Base-by-base conservation (phyloP, 805 yeast species). In the Sugiyamaella boreocaroliniensis region DNA sequence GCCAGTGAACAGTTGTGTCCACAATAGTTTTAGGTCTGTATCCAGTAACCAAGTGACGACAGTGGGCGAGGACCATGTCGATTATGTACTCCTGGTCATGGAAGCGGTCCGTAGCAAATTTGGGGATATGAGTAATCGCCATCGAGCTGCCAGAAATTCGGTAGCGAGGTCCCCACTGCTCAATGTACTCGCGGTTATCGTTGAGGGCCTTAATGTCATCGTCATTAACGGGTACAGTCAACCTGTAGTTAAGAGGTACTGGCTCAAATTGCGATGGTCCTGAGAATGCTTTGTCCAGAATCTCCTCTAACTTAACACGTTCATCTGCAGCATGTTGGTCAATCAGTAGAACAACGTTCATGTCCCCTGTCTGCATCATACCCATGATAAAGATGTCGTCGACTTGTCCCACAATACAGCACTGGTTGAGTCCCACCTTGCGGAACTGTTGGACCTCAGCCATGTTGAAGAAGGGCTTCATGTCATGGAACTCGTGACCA, bases 251-350 rank as follows among this genome's bases (percentile, higher is more conserved):
- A 1, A 55, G 29, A 7, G 47, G 42, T 20, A 32, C 10, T 3
- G 37, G 37, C n/a, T 26, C 51, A 40, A 63, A 61, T 12, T 64
- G 64, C 4, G 63, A 37, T 0, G 67, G 71, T 9, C 57, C 55
- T 5, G 54, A 44, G 2, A 79, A 60, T 50, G 73, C 70, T 2
- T 71, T 72, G 34, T 63, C 56, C n/a, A 79, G 67, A 11, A 76
- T 60, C 1, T 54, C 48, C 59, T 89, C 96, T 1, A 85, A 76
- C 45, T 72, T 71, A 0, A 86, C 72, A 51, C 96, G 67, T 63
- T 89, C 96, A 67, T 86, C 95, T 50, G 84, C 80, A 0, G 96
- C 96, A 70, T 89, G 96, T 61, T 88, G 96, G 63, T 89, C 96
- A 4, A 85, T 60, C 0, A 63, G 40, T 10, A 79, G 67, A 18